Conservation (phyloP, 2,329 filamentous ascomycete genomes). For the Coleophoma crateriformis region DNA sequence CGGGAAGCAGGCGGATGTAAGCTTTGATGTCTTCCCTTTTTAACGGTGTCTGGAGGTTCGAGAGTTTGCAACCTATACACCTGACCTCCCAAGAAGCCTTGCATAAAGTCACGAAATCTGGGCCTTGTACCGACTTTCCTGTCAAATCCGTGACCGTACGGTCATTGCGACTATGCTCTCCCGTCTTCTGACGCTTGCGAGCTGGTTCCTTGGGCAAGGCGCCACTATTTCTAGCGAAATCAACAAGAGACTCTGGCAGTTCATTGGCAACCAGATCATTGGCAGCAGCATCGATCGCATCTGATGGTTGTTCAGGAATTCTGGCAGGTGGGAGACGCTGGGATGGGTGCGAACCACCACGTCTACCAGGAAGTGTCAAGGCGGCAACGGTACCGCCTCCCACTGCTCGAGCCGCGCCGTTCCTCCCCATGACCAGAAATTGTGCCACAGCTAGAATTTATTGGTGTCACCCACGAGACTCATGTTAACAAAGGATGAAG, state of each 20-base stretch:
- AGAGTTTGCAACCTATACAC: constrained; percentile 12
- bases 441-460: no score
- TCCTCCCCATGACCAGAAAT: no score
- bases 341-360: neutral
- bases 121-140: neutral
- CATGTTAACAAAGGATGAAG: no score
- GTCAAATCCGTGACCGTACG: neutral
- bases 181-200: constrained; percentile 16
- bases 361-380: neutral
- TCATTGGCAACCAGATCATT: constrained; percentile 6
- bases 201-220: constrained; percentile 10
- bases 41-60: constrained; percentile 9
- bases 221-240: constrained; percentile 7
- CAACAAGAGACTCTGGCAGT: constrained; percentile 13
- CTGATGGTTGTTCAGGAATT: no score
- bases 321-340: neutral
- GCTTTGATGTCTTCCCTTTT: constrained; percentile 2
- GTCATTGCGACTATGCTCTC: neutral
- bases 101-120: constrained; percentile 20
- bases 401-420: no score
- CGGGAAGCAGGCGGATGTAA: neutral
- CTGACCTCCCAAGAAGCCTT: constrained; percentile 15
- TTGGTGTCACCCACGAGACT: no score
- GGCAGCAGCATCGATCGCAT: neutral
- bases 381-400: no score